Evolutionary conservation across 495 filamentous ascomycete species (phyloP), one percentile per base, ranked within the genome.

Genomic region (Lophiostoma macrostomum): DNA sequence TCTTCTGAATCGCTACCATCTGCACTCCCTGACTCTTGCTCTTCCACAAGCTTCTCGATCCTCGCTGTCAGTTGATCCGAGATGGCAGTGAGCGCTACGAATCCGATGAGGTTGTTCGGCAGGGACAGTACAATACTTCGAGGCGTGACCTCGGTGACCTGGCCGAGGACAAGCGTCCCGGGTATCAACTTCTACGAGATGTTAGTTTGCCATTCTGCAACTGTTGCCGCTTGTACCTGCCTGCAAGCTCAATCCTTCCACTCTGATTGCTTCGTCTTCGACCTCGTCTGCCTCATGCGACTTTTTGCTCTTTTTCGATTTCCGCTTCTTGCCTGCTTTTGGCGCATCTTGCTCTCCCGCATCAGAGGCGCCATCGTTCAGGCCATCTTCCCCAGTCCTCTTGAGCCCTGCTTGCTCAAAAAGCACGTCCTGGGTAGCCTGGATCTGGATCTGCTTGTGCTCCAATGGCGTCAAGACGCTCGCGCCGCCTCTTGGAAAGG

Each of bases 361-460:
- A 71, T 80, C 73, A 61, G 81, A 64, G 56, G 73, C 53, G 37
- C 77, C 74, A 63, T 72, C 71, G 19, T 68, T 71, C 25, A 70
- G 65, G 39, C 73, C 61, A 49, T 60, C 56, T 12, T 42, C 56
- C 11, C 42, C 56, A 18, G 14, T 16, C 3, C 56, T 56, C 63
- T 72, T 76, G 71, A 68, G 76, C 61, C 79, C 78, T 50, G 82
- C 79, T 60, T 94, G 82, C 72, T 97, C 93, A 64, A 96, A 96
- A 7, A 97, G 75, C 20, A 91, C 91, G 76, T 98, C 93, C 63
- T 84, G 81, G 58, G 82, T 90, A 24, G 93, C 93, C 69, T 97
- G 85, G 53, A 93, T 87, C 62, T 93, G 86, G 60, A 98, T 96
- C 69, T 97, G 88, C 73, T 95, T 96, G 60, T 93, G 83, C 67